A percentile compares a stretch with the other conserved stretches of the same genome.
Evolutionary conservation across 192 early-diverging fungal species (phyloP).

Genomic region (Phlyctochytrium planicorne): DNA sequence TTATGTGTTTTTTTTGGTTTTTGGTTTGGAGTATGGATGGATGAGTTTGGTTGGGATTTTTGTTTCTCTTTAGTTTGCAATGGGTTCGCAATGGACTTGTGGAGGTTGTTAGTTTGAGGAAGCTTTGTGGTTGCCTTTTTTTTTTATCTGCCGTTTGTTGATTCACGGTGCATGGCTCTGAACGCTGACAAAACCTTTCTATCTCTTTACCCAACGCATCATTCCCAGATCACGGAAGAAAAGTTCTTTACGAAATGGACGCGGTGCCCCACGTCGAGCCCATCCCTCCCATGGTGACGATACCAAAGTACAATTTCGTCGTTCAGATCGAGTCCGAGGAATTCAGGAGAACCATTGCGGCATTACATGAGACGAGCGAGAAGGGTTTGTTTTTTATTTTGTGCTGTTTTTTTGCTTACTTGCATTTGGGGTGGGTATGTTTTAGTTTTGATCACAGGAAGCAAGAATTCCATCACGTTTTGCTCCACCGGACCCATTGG

Average conservation of each 20-base stretch:
- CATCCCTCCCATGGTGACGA: conserved; percentile 10
- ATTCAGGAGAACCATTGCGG: conserved; percentile 30
- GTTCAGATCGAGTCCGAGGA: conserved; percentile 35
- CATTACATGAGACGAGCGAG: conserved; percentile 33
- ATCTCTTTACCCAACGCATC: not conserved
- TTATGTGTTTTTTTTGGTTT: too few relatives aligned
- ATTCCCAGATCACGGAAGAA: conserved; percentile 27
- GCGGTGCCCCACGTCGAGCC: conserved; percentile 36
- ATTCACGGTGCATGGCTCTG: too few relatives aligned
- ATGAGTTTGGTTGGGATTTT: too few relatives aligned
- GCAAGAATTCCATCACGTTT: conserved; percentile 40
- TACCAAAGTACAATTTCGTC: conserved; percentile 24
- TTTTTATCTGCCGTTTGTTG: too few relatives aligned
- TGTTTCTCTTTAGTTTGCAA: too few relatives aligned
- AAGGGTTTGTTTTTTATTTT: conserved; percentile 16
- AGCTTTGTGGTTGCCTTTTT: too few relatives aligned
- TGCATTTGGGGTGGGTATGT: not conserved
- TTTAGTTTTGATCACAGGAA: conserved; percentile 30
- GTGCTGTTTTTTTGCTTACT: not conserved
- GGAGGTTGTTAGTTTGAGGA: too few relatives aligned
- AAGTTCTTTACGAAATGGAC: conserved; percentile 43
- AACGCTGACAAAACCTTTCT: not conserved
- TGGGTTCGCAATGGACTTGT: too few relatives aligned
- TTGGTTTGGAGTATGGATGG: too few relatives aligned
- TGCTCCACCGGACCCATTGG: conserved; percentile 26